Base-by-base conservation (phyloP, 805 yeast species). In the Starmerella powellii region DNA sequence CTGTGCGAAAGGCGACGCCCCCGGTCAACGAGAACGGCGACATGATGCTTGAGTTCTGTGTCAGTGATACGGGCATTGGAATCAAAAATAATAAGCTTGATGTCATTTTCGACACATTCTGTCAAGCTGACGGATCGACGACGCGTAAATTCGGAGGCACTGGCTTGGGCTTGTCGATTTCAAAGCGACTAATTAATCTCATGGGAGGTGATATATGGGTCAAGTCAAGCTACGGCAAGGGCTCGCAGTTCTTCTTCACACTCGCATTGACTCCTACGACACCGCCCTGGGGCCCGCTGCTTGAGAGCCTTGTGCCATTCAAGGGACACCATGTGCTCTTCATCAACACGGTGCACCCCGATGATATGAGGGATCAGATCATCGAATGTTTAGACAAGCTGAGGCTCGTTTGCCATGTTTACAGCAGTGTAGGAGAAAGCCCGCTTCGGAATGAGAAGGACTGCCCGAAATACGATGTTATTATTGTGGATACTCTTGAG, bases 121-220 rank as follows among this genome's bases (percentile, higher is more conserved):
- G 94, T 52, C 94, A 84, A 60, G 94, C 94, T 8, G 95, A 84
- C 63, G 95, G 95, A 32, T 82, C 94, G 4, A 84, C 94, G 2
- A 84, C 94, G 1, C 73, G 94, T 59, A 83, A 83, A 61, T 85
- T 84, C 59, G 95, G 94, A 54, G 95, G 95, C 56, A 85, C 94
- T 3, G 95, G 95, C 49, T 68, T 84, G 35, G 95, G 95, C 15
- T 68, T 84, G 42, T 81, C 93, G 2, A 84, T 84, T 59, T 85
- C 94, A 8, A 83, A 82, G 60, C 85, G 83, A 54, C 70, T 84
- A 52, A 84, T 85, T 56, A 87, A 82, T 55, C 69, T 84, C 50
- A 84, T 85, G 94, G 94, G 94, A 33, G 95, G 94, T 58, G 88
- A 80, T 49, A 83, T 84, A 48, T 83, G 94, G 94, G 94, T 85